Conservation (phyloP, 2,329 filamentous ascomycete genomes). For the Aspergillus sp. region DNA sequence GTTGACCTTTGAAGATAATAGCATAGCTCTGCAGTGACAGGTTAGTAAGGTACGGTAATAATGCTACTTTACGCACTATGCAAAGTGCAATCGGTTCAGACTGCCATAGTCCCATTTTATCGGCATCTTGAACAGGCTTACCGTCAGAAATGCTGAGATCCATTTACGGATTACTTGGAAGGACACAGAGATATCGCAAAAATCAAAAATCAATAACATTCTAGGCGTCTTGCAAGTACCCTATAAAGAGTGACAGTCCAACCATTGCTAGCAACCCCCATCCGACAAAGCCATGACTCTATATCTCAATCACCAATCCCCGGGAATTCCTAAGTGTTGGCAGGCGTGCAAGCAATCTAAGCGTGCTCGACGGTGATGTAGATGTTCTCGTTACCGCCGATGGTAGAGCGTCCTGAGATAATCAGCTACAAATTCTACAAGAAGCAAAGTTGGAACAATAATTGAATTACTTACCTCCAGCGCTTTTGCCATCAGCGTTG, state of each 20-base stretch:
- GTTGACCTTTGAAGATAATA: no score
- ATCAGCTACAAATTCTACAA: background rate
- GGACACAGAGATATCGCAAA: no score
- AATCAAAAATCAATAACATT: background rate
- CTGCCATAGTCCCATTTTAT: no score
- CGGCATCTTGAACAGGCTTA: no score
- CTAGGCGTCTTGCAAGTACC: constrained; percentile 4
- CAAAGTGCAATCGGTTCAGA: no score
- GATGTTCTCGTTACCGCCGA: constrained; percentile 6
- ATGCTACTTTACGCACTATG: no score
- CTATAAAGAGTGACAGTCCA: constrained; percentile 2
- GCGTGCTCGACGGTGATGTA: background rate
- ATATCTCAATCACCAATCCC: background rate
- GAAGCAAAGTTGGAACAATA: background rate
- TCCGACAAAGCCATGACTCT: background rate
- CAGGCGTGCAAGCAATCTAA: no score
- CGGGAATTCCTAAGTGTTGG: background rate
- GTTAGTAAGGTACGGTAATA: no score
- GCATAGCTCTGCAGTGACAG: no score
- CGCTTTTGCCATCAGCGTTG: background rate
- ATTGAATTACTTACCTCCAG: background rate
- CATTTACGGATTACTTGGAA: no score
- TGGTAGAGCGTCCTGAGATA: constrained; percentile 2
- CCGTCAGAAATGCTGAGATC: no score
- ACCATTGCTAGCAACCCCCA: background rate